These are phyloP conservation scores for Plantago ovata DNA, from an alignment of 257 asterid genomes.

Conservation along the genomic window DNA sequence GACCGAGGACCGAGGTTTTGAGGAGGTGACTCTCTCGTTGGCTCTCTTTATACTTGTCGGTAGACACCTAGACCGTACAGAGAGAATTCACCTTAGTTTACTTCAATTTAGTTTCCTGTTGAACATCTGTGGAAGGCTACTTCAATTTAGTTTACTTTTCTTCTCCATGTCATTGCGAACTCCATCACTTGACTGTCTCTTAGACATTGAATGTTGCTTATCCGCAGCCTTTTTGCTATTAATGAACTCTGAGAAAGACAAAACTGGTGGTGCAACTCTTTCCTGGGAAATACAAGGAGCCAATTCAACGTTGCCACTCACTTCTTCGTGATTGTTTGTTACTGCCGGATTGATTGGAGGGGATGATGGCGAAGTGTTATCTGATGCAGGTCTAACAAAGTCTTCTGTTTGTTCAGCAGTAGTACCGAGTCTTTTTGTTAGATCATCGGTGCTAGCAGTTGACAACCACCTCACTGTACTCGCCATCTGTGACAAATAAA, in stretches of 20 bases:
- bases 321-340: slow-evolving; percentile 26
- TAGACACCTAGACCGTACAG: too few relatives aligned
- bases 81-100: too few relatives aligned
- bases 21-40: too few relatives aligned
- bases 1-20: too few relatives aligned
- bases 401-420: slow-evolving; percentile 18
- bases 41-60: too few relatives aligned
- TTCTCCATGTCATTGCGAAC: slow-evolving; percentile 42
- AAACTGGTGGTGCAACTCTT: slow-evolving; percentile 46
- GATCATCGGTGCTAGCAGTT: slow-evolving; percentile 49
- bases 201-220: slow-evolving; percentile 28
- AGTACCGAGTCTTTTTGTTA: slow-evolving; percentile 40
- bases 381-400: slow-evolving; percentile 24
- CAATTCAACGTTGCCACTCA: slow-evolving; percentile 17
- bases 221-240: slow-evolving; percentile 47
- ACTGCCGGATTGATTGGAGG: slow-evolving; percentile 20
- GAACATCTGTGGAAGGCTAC: background rate
- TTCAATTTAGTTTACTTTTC: slow-evolving; percentile 53
- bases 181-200: slow-evolving; percentile 39
- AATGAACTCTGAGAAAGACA: slow-evolving; percentile 74
- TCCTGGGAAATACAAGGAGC: slow-evolving; percentile 29
- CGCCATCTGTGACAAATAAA: slow-evolving; percentile 80
- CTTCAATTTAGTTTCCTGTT: background rate
- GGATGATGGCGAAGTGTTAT: slow-evolving; percentile 30
- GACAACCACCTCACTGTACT: slow-evolving; percentile 81